Evolutionary conservation across 305 asterid genomes (phyloP).

Genomic region (Fraxinus greggii): DNA sequence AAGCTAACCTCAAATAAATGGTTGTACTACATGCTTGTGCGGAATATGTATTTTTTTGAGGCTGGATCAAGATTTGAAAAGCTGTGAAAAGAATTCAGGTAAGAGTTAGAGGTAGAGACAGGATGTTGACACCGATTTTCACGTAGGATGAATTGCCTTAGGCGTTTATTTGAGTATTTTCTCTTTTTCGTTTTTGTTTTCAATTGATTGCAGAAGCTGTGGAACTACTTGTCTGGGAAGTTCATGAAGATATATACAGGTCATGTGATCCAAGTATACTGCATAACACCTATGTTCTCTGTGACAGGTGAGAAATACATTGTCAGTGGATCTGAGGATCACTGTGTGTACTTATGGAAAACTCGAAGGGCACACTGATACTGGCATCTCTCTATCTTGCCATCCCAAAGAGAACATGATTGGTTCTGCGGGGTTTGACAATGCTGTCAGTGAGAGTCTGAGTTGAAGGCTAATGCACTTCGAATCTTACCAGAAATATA

Average conservation of each 20-base stretch:
- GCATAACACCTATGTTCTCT: conserved; percentile 68
- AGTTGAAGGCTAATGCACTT: conserved; percentile 51
- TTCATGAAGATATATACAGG: conserved; percentile 59
- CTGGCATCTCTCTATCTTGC: conserved; percentile 65
- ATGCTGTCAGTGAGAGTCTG: conserved; percentile 68
- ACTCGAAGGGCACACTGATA: conserved; percentile 85
- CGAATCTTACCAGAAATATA: no score
- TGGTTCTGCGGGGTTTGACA: conserved; percentile 72
- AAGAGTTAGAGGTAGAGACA: background rate
- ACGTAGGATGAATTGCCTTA: background rate
- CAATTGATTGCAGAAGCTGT: conserved; percentile 56
- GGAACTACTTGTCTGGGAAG: conserved; percentile 78
- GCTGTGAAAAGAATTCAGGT: background rate
- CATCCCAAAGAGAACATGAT: conserved; percentile 70
- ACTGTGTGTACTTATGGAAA: conserved; percentile 75
- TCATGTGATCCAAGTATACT: conserved; percentile 63
- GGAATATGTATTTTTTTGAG: background rate
- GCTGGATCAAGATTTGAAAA: background rate
- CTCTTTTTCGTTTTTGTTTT: no score
- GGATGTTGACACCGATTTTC: background rate
- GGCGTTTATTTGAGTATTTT: no score
- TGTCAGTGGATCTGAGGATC: conserved; percentile 88
- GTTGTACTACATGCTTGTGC: no score
- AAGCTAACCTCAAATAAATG: background rate
- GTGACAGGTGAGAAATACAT: conserved; percentile 71